phyloP scores from a whole-genome alignment of 2,329 filamentous ascomycete species.

The Fusarium nanum region DNA sequence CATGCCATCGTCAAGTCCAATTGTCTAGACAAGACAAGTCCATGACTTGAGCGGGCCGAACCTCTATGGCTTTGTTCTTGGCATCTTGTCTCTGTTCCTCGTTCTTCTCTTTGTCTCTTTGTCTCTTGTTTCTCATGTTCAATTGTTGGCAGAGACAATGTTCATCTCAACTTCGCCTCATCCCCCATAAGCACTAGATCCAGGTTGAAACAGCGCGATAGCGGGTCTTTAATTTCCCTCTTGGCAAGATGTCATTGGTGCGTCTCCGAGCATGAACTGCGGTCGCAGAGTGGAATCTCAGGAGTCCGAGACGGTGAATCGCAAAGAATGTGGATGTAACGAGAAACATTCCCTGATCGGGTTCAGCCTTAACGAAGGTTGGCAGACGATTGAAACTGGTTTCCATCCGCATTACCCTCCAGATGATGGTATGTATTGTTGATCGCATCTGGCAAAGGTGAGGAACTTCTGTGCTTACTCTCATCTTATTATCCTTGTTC shows the following conservation, averaged over 20 bases:
- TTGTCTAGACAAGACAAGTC: not conserved
- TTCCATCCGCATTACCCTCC: too few relatives aligned
- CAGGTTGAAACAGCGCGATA: constrained; percentile 12
- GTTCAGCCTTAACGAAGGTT: not conserved
- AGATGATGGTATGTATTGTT: too few relatives aligned
- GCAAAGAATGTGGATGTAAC: not conserved
- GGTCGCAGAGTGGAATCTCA: not conserved
- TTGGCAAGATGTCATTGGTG: not conserved
- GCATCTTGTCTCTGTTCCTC: too few relatives aligned
- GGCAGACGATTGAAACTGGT: not conserved
- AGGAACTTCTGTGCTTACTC: not conserved
- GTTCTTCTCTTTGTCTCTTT: too few relatives aligned
- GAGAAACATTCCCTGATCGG: not conserved
- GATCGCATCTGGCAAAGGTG: not conserved
- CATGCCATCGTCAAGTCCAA: constrained; percentile 11
- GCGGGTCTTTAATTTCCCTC: constrained; percentile 11
- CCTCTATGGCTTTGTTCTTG: not conserved
- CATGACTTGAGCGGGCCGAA: not conserved
- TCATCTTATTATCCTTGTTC: not conserved
- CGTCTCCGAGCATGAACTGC: not conserved
- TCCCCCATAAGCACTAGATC: constrained; percentile 11
- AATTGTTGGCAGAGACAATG: not conserved
- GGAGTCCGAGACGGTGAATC: not conserved
- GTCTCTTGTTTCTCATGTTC: too few relatives aligned
- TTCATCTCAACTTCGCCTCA: not conserved